These are phyloP conservation scores for Phytophthora pistaciae DNA, from an alignment of 352 stramenopile species.

Conservation along the genomic window DNA sequence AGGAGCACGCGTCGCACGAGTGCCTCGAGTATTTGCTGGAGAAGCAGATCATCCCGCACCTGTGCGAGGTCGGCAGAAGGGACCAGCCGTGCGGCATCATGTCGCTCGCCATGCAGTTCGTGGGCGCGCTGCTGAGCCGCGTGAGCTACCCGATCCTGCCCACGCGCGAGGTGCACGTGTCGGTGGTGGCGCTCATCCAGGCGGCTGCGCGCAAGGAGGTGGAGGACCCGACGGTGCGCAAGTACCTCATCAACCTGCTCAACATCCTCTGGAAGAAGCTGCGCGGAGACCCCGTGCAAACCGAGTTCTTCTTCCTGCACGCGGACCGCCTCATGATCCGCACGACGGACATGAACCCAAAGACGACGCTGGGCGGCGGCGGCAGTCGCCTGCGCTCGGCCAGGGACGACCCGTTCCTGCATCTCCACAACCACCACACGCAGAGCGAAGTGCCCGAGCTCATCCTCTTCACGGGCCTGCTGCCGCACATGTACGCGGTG, in stretches of 20 bases:
- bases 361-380: background rate
- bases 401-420: conserved; percentile 41
- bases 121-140: conserved; percentile 78
- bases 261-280: conserved; percentile 91
- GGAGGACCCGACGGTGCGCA: conserved; percentile 84
- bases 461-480: conserved; percentile 82
- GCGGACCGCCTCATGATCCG: conserved; percentile 66
- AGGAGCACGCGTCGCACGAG: conserved; percentile 54
- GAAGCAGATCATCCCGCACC: conserved; percentile 82
- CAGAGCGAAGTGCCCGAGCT: conserved; percentile 75
- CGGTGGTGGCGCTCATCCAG: conserved; percentile 84
- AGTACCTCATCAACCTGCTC: conserved; percentile 84
- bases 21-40: conserved; percentile 89
- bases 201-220: conserved; percentile 82
- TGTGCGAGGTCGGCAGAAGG: conserved; percentile 77
- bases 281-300: conserved; percentile 84
- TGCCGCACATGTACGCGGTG: conserved; percentile 88
- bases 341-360: conserved; percentile 42
- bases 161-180: conserved; percentile 83
- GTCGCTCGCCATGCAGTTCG: conserved; percentile 86
- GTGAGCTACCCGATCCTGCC: conserved; percentile 88
- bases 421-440: conserved; percentile 49
- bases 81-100: conserved; percentile 87
- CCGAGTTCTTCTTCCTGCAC: conserved; percentile 89
- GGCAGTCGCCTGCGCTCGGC: conserved; percentile 13